phyloP scores from a whole-genome alignment of 2,329 filamentous ascomycete species.

The Immersiporthe knoxdaviesiana region DNA sequence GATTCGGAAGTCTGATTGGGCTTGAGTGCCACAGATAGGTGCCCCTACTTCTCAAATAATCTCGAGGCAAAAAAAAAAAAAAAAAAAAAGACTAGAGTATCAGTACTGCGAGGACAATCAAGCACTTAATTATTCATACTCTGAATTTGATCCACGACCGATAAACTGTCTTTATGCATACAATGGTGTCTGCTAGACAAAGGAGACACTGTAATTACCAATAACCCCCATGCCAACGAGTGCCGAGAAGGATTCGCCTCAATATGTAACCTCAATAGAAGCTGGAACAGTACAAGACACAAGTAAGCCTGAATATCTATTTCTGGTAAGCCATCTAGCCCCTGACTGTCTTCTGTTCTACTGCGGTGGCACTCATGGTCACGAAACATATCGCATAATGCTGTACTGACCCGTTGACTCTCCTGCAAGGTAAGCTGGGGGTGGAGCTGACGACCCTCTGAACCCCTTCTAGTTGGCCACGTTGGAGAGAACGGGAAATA shows the following conservation, averaged over 20 bases:
- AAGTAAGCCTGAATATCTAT: background rate
- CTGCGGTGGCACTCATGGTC: background rate
- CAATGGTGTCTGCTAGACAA: background rate
- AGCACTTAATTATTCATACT: background rate
- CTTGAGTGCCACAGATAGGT: too few species aligned
- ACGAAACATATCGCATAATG: background rate
- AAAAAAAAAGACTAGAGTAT: too few species aligned
- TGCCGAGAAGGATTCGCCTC: background rate
- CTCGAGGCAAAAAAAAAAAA: too few species aligned
- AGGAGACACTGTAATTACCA: background rate
- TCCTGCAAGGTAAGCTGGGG: constrained; percentile 29
- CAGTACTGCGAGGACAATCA: background rate
- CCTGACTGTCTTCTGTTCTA: background rate
- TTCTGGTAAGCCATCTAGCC: background rate
- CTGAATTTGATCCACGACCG: background rate
- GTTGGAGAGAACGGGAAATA: constrained; percentile 30
- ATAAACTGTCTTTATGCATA: background rate
- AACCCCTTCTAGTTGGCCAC: constrained; percentile 31
- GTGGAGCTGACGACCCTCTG: constrained; percentile 24
- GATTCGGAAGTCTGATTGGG: background rate
- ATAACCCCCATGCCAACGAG: background rate
- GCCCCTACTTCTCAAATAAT: too few species aligned
- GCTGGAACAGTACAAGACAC: background rate
- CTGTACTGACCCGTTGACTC: background rate
- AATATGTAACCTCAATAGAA: background rate